Evolutionary conservation across 2,329 filamentous ascomycete species (phyloP).

Genomic region (Colletotrichum simmondsii): DNA sequence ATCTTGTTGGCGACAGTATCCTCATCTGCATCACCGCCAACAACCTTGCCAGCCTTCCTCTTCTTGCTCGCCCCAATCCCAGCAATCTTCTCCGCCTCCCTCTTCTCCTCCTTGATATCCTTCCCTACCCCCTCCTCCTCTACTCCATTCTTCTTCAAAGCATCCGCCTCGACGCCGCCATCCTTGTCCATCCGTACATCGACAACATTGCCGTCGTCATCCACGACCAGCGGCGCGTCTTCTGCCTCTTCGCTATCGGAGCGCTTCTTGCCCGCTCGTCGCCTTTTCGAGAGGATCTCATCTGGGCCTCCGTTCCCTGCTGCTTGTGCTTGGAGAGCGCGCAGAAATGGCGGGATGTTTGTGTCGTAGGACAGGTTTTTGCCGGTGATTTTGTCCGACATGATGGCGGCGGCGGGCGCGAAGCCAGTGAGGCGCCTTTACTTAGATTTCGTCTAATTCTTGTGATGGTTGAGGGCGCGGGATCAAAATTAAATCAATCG

Average conservation of each 20-base stretch:
- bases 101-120: constrained; percentile 36
- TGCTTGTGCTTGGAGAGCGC: constrained; percentile 64
- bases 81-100: constrained; percentile 48
- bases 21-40: constrained; percentile 49
- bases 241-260: constrained; percentile 78
- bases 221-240: constrained; percentile 79
- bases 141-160: constrained; percentile 39
- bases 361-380: constrained; percentile 77
- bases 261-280: constrained; percentile 63
- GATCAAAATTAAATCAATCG: background rate
- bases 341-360: constrained; percentile 70
- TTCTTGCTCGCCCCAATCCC: constrained; percentile 61
- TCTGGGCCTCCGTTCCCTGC: constrained; percentile 61
- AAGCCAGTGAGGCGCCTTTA: background rate
- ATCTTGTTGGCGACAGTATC: constrained; percentile 35
- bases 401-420: constrained; percentile 48
- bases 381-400: constrained; percentile 72
- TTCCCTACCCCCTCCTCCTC: constrained; percentile 37
- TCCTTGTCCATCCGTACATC: constrained; percentile 57
- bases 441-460: background rate
- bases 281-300: constrained; percentile 60
- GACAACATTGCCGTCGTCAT: constrained; percentile 77
- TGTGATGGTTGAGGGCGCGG: background rate
- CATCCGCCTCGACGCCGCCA: constrained; percentile 50
- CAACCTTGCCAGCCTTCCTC: constrained; percentile 64